Evolutionary conservation across 108 stramenopile species (phyloP), one percentile per base, ranked within the genome.

Genomic region (Skeletonema tropicum): DNA sequence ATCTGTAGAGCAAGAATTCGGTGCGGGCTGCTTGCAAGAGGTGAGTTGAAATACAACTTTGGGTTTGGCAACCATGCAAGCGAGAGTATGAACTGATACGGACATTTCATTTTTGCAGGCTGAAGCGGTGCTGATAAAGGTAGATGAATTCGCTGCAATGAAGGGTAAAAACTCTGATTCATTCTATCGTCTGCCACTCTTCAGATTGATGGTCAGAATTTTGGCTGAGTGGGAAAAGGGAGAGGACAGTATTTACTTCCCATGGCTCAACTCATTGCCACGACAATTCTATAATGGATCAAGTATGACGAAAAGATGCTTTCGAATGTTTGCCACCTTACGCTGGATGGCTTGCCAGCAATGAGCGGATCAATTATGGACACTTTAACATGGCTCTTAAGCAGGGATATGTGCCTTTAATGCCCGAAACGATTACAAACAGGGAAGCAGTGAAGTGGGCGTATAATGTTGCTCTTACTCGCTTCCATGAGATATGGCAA

Each of bases 251-350:
- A 36, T 71, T 6, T 81, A 65, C 23, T 81, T 60, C 14, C 73
- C 73, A 1, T 81, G 80, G 80, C 39, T 81, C 3, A 76, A 81
- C 38, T 64, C 75, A 19, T 38, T 81, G 73, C 78, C 78, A 9
- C 49, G 68, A 8, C 63, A 73, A 38, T 79, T 61, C 23, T 79
- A 33, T 58, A 79, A 79, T 31, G 73, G 73, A 6, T 66, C 68
- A 35, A 33, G 41, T 71, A 81, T 81, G 80, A 81, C 75, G 2
- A 70, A 72, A 12, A 72, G 29, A 29, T 75, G 77, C 48, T 81
- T 81, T 76, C 15, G 66, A 61, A 21, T 81, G 80, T 35, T 41
- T 81, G 10, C 80, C 80, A 12, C 80, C 80, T 12, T 81, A 76
- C 19, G 80, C 75, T 21, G 69, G 63, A 25, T 58, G 59, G 39